These are phyloP conservation scores for Bertia moriformis DNA, from an alignment of 2,329 filamentous ascomycete species.

Conservation along the genomic window DNA sequence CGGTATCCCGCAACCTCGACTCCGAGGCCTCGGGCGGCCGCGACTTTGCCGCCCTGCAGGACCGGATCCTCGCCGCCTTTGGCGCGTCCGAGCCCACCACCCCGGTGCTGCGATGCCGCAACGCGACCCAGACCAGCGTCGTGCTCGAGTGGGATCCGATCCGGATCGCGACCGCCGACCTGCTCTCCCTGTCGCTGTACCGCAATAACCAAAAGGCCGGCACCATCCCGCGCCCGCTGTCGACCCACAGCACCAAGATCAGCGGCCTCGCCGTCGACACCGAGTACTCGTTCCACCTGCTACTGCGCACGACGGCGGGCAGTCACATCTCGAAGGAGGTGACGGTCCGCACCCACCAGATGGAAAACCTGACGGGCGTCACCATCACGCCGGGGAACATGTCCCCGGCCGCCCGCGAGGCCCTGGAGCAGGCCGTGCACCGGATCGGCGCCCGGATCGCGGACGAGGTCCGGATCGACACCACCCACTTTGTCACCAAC, in stretches of 20 bases:
- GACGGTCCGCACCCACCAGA: conserved; percentile 83
- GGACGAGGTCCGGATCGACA: conserved; percentile 85
- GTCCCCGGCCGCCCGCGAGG: conserved; percentile 58
- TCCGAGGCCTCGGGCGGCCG: conserved; percentile 65
- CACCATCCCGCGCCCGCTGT: conserved; percentile 73
- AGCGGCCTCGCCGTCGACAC: conserved; percentile 86
- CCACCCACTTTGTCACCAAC: conserved; percentile 94
- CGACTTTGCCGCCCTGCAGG: conserved; percentile 73
- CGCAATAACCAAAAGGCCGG: conserved; percentile 95
- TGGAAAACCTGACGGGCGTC: conserved; percentile 92
- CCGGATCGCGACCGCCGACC: conserved; percentile 76
- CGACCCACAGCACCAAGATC: conserved; percentile 93
- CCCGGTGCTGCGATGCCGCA: conserved; percentile 77
- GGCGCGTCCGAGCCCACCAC: conserved; percentile 64
- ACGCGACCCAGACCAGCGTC: conserved; percentile 91
- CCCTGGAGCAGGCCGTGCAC: conserved; percentile 61
- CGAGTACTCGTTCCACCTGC: conserved; percentile 87
- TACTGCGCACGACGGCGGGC: conserved; percentile 79
- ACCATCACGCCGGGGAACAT: conserved; percentile 85
- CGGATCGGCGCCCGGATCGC: conserved; percentile 85
- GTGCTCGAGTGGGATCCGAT: conserved; percentile 98
- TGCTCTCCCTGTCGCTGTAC: conserved; percentile 79
- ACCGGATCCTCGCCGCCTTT: conserved; percentile 74
- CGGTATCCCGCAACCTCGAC: conserved; percentile 70
- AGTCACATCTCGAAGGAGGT: conserved; percentile 75